A percentile compares a stretch with the other conserved stretches of the same genome.
Evolutionary conservation across 805 yeast genomes (phyloP).

Genomic region (Ogataea nakhonphanomensis): DNA sequence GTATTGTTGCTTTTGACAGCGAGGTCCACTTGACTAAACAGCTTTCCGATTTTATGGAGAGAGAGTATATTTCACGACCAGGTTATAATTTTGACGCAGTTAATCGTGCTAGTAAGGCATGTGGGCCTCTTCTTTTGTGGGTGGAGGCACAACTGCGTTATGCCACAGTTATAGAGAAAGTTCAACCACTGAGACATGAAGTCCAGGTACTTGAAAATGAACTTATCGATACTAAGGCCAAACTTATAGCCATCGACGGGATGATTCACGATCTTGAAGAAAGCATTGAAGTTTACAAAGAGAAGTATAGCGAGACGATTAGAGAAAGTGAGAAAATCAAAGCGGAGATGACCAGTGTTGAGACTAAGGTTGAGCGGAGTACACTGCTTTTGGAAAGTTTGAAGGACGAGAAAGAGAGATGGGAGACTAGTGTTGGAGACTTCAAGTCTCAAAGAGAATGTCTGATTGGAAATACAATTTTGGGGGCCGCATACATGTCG

Average conservation of each 20-base stretch:
- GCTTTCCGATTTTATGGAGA: conserved; percentile 54
- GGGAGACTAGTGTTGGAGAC: conserved; percentile 58
- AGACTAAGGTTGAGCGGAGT: conserved; percentile 60
- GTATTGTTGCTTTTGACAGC: conserved; percentile 71
- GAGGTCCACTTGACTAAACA: conserved; percentile 52
- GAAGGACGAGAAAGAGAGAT: conserved; percentile 64
- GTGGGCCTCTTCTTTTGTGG: conserved; percentile 91
- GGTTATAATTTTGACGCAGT: conserved; percentile 72
- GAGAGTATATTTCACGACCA: conserved; percentile 54
- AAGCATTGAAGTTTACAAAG: conserved; percentile 66
- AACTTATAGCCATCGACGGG: conserved; percentile 70
- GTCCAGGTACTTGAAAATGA: conserved; percentile 57
- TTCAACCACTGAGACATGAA: conserved; percentile 73
- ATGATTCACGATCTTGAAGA: conserved; percentile 74
- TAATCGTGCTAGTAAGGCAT: conserved; percentile 87
- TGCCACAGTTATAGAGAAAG: conserved; percentile 61
- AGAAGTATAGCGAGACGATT: conserved; percentile 66
- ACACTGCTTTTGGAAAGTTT: conserved; percentile 57
- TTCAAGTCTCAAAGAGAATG: conserved; percentile 45
- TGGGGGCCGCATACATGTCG: conserved; percentile 58
- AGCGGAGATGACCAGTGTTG: conserved; percentile 62
- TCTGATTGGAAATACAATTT: conserved; percentile 61
- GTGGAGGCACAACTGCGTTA: conserved; percentile 85
- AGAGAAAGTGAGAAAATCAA: conserved; percentile 77
- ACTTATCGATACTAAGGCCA: conserved; percentile 59